phyloP scores from a whole-genome alignment of 192 early-diverging fungal genomes.

The Coemansia sp. region DNA sequence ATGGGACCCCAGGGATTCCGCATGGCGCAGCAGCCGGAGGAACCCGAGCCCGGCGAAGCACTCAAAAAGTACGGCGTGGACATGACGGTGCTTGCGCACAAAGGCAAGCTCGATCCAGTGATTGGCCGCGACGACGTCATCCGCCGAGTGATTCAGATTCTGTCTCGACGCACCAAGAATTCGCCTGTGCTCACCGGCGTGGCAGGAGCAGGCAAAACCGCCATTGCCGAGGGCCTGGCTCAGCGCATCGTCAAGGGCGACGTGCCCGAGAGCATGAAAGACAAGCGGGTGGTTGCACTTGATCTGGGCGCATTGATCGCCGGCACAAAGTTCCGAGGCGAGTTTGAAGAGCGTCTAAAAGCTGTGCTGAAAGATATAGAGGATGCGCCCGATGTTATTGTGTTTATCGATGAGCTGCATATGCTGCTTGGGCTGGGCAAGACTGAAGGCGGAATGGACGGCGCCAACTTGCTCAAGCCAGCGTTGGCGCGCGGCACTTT shows the following conservation, averaged over 20 bases:
- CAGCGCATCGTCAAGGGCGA: conserved; percentile 75
- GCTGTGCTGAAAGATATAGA: conserved; percentile 70
- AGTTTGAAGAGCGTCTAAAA: conserved; percentile 82
- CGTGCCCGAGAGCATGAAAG: conserved; percentile 76
- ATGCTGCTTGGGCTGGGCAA: conserved; percentile 73
- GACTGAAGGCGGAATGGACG: conserved; percentile 76
- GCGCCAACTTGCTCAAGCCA: conserved; percentile 79
- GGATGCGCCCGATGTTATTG: conserved; percentile 70
- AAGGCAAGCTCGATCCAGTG: conserved; percentile 80
- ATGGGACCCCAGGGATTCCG: conserved; percentile 54
- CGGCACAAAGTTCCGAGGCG: conserved; percentile 64
- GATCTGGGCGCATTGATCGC: conserved; percentile 65
- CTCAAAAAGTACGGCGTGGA: conserved; percentile 68
- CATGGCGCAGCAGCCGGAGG: conserved; percentile 47
- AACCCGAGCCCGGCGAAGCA: conserved; percentile 51
- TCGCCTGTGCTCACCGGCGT: conserved; percentile 77
- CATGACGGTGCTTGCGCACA: conserved; percentile 69
- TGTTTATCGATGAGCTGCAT: conserved; percentile 83
- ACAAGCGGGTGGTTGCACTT: conserved; percentile 69
- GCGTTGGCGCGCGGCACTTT: conserved; percentile 71
- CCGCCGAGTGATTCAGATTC: conserved; percentile 72
- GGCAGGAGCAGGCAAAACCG: conserved; percentile 80
- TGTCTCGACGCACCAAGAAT: conserved; percentile 77
- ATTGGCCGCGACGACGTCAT: conserved; percentile 80
- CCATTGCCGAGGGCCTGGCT: conserved; percentile 78